Evolutionary conservation across 306 rosid genomes (phyloP), one percentile per base, ranked within the genome.

Genomic region (Ormosia emarginata): DNA sequence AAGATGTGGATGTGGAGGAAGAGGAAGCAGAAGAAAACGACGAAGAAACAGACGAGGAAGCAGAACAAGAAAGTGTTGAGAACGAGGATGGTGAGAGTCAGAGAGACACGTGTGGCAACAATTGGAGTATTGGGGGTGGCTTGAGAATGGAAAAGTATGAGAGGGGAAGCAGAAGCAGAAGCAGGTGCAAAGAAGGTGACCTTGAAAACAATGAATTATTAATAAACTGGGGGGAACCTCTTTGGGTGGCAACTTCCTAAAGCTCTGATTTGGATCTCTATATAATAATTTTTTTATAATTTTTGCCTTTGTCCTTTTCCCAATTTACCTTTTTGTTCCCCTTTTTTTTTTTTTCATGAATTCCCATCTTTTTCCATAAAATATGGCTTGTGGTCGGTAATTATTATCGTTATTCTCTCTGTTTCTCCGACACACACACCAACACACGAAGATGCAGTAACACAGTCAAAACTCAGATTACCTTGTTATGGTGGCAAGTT

Each of bases 131-230:
- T 79, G 70, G 14, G n/a, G 30, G 7, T 81, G 67, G 24, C 3
- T 13, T 47, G 67, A 92, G 84, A 79, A 85, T 66, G 49, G 86
- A 81, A 55, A 86, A 86, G 66, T 77, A 63, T 66, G 91, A 74
- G 76, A 87, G 87, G 49, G 7, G 36, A 46, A 63, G 8, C n/a
- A 77, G 55, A 6, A 41, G 70, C 43, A n/a, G 67, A 41, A 82
- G 91, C 14, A 85, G 93, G 70, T 90, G 92, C 93, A 92, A 90
- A 66, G 94, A 89, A 46, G 88, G 83, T 6, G 88, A 90, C n/a
- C 80, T 76, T 36, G 96, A 87, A 79, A 82, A 86, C 66, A 85
- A 74, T 15, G 75, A 84, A n/a, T 59, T 86, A 32, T 59, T 85
- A 33, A 30, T 12, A 2, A 85, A 84, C 50, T 85, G 95, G 90